Evolutionary conservation across 2,329 filamentous ascomycete species (phyloP).

Genomic region (Parafenestella ontariensis): DNA sequence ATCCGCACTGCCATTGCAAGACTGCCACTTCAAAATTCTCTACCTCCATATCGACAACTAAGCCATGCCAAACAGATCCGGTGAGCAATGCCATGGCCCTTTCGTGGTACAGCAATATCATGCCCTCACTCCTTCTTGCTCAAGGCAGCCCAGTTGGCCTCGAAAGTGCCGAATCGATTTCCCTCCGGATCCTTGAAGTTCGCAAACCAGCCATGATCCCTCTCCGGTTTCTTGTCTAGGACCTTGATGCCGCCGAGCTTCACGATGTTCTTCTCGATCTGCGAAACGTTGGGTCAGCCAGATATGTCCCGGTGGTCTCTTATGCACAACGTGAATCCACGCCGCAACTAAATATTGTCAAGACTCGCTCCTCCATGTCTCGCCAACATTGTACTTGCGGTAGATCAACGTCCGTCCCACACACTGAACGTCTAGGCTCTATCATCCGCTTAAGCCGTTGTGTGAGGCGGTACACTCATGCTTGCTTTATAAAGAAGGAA

Average conservation of each 20-base stretch:
- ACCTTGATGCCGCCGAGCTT: slow-evolving; percentile 20
- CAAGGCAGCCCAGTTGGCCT: slow-evolving; percentile 12
- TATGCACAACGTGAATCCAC: too few species aligned
- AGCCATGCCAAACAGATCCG: not conserved
- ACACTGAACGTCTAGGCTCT: not conserved
- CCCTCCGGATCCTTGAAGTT: slow-evolving; percentile 31
- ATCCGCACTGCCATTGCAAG: not conserved
- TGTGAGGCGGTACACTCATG: not conserved
- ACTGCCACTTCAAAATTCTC: not conserved
- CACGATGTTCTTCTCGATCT: slow-evolving; percentile 21
- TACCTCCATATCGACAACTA: not conserved
- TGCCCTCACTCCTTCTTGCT: not conserved
- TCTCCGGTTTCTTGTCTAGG: slow-evolving; percentile 17
- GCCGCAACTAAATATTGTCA: slow-evolving; percentile 14
- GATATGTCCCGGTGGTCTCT: not conserved
- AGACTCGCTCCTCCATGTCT: slow-evolving; percentile 10
- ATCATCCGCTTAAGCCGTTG: not conserved
- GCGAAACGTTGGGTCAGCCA: not conserved
- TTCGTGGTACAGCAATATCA: not conserved
- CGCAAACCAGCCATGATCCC: slow-evolving; percentile 23
- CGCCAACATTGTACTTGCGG: slow-evolving; percentile 14
- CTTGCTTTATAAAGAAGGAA: not conserved
- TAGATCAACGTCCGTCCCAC: not conserved
- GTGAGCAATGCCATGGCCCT: not conserved
- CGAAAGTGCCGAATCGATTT: slow-evolving; percentile 25